These are phyloP conservation scores for Oehlia diaphana DNA, from an alignment of 192 early-diverging fungal genomes.

Conservation along the genomic window DNA sequence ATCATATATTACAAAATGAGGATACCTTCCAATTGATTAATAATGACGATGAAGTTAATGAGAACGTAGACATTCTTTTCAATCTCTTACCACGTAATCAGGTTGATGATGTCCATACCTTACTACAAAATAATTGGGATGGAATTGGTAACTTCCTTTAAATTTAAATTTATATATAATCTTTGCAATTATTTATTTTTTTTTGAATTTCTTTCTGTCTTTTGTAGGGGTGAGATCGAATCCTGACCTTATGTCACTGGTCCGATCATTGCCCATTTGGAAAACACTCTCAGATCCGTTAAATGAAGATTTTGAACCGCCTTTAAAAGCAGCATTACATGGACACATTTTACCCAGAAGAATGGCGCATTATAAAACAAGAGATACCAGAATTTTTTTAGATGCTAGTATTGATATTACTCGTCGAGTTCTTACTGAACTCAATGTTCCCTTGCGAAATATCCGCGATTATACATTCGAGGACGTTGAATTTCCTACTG, in stretches of 20 bases:
- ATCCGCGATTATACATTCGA: neutral
- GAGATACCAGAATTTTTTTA: neutral
- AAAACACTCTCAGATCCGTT: neutral
- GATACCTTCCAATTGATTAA: neutral
- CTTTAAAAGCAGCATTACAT: neutral
- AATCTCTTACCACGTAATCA: neutral
- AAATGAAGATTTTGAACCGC: neutral
- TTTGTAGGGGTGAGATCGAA: neutral
- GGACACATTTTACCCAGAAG: neutral
- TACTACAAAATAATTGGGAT: neutral
- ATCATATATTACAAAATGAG: neutral
- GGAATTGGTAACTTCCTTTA: neutral
- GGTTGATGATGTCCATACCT: neutral
- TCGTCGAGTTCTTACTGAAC: neutral
- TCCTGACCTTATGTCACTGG: neutral
- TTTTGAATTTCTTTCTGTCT: neutral
- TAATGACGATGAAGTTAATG: neutral
- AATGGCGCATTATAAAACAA: neutral
- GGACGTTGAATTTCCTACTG: neutral
- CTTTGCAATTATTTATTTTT: neutral
- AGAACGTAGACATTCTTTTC: neutral
- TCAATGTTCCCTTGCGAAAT: neutral
- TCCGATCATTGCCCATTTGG: neutral
- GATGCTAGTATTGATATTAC: too few relatives aligned
- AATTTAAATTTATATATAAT: neutral